Conservation (phyloP, 2,329 filamentous ascomycete species). For the Sclerotinia trifoliorum region DNA sequence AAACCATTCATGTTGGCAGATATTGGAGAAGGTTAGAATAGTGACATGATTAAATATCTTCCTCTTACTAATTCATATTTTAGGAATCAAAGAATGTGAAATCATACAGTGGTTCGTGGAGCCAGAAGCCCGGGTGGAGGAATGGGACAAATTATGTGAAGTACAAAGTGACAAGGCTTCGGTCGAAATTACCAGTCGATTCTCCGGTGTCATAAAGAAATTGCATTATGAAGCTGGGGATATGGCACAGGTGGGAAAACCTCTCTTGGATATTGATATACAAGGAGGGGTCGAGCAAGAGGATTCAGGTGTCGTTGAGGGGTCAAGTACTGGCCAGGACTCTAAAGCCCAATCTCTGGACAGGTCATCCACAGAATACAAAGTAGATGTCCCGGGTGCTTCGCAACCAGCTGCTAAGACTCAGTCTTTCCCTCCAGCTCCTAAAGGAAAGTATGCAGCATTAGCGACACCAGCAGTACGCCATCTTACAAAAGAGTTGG, state of each 20-base stretch:
- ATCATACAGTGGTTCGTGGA: conserved; percentile 99
- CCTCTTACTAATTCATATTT: conserved; percentile 16
- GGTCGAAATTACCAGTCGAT: conserved; percentile 90
- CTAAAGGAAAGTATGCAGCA: conserved; percentile 61
- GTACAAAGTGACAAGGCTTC: conserved; percentile 97
- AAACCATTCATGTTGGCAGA: conserved; percentile 83
- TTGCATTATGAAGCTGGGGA: conserved; percentile 94
- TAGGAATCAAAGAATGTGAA: conserved; percentile 96
- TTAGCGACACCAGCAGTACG: conserved; percentile 91
- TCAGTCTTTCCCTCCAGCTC: not conserved
- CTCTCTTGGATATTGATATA: conserved; percentile 93
- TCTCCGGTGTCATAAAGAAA: conserved; percentile 93
- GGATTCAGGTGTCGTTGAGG: conserved; percentile 48
- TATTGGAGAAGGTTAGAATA: conserved; percentile 72
- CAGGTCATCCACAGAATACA: not conserved
- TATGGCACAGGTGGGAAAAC: conserved; percentile 93
- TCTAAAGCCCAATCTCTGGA: conserved; percentile 22
- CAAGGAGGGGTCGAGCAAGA: conserved; percentile 69
- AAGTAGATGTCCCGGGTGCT: conserved; percentile 13
- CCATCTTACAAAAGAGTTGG: conserved; percentile 77
- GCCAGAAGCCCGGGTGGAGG: conserved; percentile 90
- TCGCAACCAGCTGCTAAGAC: conserved; percentile 8
- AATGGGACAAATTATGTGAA: conserved; percentile 97
- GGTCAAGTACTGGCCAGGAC: conserved; percentile 31
- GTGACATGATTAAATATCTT: not conserved